A percentile compares a stretch with the other conserved stretches of the same genome.
phyloP scores from a whole-genome alignment of 2,329 filamentous ascomycete genomes.

The Pseudogymnoascus sp. region DNA sequence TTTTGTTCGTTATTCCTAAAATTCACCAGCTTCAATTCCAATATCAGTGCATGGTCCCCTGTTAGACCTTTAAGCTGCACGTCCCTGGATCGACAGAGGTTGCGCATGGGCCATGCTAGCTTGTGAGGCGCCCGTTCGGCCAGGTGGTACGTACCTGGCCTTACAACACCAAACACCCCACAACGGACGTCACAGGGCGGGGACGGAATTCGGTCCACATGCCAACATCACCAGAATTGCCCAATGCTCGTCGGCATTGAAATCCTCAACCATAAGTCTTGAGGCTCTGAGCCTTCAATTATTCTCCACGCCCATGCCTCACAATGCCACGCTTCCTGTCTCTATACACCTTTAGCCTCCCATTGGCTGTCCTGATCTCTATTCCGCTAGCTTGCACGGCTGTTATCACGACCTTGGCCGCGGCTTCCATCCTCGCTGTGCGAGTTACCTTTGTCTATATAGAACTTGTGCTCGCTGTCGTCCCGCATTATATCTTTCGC shows the following conservation, averaged over 20 bases:
- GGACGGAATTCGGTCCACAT: background rate
- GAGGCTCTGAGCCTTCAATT: background rate
- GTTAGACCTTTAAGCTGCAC: background rate
- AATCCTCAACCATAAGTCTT: background rate
- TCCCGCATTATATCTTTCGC: conserved; percentile 45
- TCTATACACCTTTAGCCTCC: conserved; percentile 49
- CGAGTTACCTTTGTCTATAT: conserved; percentile 56
- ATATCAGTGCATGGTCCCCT: background rate
- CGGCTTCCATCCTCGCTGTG: conserved; percentile 54
- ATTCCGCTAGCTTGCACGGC: conserved; percentile 58
- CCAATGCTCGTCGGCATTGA: conserved; percentile 1
- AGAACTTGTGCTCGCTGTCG: conserved; percentile 51
- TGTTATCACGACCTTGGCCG: conserved; percentile 54
- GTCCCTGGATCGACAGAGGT: background rate
- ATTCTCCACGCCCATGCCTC: background rate
- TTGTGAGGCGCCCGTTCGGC: background rate
- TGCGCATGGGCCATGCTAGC: background rate
- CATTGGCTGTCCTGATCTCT: conserved; percentile 55
- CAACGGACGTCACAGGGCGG: conserved; percentile 1
- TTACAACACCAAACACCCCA: background rate
- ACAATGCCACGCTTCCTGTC: conserved; percentile 49
- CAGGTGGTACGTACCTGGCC: conserved; percentile 6
- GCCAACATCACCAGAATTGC: background rate
- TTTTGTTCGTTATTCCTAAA: background rate
- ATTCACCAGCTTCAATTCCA: background rate